Percentiles rank a stretch among this genome's conserved stretches.
Evolutionary conservation across 2,329 filamentous ascomycete genomes (phyloP).

Genomic region (Claviceps spartinae): DNA sequence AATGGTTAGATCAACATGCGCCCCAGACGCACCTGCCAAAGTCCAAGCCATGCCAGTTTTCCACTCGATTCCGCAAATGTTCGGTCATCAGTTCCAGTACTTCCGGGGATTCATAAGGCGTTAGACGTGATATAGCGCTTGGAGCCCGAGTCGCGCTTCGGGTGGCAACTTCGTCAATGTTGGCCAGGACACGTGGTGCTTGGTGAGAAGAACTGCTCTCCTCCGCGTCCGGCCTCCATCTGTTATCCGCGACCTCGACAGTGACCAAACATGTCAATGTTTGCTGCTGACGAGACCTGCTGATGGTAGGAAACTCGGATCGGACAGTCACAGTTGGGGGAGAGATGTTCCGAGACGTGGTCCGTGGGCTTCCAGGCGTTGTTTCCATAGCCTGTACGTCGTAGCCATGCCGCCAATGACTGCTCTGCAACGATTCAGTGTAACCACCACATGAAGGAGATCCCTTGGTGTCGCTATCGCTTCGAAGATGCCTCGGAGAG

Average conservation of each 20-base stretch:
- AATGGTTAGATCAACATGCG: not conserved
- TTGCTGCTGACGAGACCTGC: conserved; percentile 82
- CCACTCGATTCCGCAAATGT: conserved; percentile 71
- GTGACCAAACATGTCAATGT: conserved; percentile 88
- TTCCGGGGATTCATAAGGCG: conserved; percentile 62
- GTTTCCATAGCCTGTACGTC: conserved; percentile 95
- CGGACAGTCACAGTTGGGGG: conserved; percentile 84
- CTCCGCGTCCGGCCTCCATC: conserved; percentile 77
- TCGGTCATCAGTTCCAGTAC: conserved; percentile 77
- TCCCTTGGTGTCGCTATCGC: conserved; percentile 66
- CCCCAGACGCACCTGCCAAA: conserved; percentile 51
- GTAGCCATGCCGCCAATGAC: conserved; percentile 73
- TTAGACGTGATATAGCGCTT: conserved; percentile 40
- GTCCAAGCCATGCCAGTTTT: conserved; percentile 96
- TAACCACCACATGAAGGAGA: conserved; percentile 68
- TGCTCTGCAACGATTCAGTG: conserved; percentile 58
- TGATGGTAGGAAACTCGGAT: conserved; percentile 93
- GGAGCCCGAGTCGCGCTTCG: conserved; percentile 36
- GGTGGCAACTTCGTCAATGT: conserved; percentile 40
- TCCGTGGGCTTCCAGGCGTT: conserved; percentile 59
- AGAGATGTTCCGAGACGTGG: conserved; percentile 70
- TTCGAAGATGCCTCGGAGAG: conserved; percentile 50
- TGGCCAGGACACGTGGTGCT: conserved; percentile 24
- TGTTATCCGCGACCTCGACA: conserved; percentile 82
- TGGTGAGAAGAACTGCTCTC: conserved; percentile 49